phyloP scores from a whole-genome alignment of 805 yeast genomes.

The Saturnispora zaruensis region DNA sequence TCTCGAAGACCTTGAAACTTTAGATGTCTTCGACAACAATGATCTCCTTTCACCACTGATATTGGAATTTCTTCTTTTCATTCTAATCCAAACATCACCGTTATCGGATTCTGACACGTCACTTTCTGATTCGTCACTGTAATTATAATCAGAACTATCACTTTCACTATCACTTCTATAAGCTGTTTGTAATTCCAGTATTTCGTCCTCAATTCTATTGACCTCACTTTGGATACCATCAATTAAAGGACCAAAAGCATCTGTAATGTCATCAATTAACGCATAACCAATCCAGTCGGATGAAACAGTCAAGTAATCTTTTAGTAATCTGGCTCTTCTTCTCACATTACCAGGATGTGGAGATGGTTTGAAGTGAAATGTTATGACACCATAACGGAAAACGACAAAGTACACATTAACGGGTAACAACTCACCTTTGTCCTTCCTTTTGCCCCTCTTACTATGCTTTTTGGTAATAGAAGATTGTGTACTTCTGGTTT shows the following conservation, averaged over 20 bases:
- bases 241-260: constrained; percentile 95
- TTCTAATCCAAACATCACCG: constrained; percentile 26
- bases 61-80: constrained; percentile 25
- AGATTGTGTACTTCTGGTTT: constrained; percentile 4
- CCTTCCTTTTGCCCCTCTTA: constrained; percentile 12
- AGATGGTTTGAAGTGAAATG: constrained; percentile 90
- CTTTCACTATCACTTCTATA: constrained; percentile 36
- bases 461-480: constrained; percentile 18
- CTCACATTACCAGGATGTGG: constrained; percentile 96
- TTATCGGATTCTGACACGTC: constrained; percentile 30
- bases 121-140: constrained; percentile 31
- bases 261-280: constrained; percentile 91
- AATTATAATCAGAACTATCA: constrained; percentile 37
- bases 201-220: constrained; percentile 87
- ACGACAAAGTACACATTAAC: constrained; percentile 89
- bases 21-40: constrained; percentile 11
- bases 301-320: constrained; percentile 82
- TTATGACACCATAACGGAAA: constrained; percentile 81
- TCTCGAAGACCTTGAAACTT: constrained; percentile 13
- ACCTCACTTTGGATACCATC: constrained; percentile 92
- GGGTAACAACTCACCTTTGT: constrained; percentile 64
- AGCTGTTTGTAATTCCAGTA: constrained; percentile 76
- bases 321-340: constrained; percentile 77
- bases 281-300: constrained; percentile 98
- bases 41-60: constrained; percentile 21